phyloP scores from a whole-genome alignment of 176 grass and related monocot species.

The Urochloa ruziziensis region DNA sequence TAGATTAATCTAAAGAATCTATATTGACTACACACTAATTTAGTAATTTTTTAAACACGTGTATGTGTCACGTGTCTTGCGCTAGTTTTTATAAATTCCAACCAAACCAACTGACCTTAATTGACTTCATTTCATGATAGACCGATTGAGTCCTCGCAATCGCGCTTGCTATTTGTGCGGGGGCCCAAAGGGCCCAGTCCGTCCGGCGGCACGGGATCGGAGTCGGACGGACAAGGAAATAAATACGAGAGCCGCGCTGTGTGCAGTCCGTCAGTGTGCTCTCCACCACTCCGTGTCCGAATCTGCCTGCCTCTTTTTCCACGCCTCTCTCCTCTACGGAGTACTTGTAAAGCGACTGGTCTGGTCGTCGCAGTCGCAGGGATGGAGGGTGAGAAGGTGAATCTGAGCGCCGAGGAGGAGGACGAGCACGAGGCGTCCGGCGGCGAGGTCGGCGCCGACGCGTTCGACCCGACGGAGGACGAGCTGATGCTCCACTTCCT shows the following conservation, averaged over 20 bases:
- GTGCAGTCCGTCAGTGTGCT: too few species aligned
- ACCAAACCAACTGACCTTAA: too few species aligned
- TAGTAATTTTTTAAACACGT: too few species aligned
- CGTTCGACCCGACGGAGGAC: slow-evolving; percentile 40
- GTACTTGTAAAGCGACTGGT: background rate
- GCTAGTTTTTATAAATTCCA: too few species aligned
- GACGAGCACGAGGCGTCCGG: background rate
- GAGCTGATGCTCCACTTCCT: slow-evolving; percentile 51
- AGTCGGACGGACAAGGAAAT: background rate
- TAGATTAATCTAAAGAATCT: too few species aligned
- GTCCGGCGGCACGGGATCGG: background rate
- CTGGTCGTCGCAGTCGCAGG: too few species aligned
- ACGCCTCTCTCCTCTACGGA: background rate
- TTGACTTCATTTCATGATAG: too few species aligned
- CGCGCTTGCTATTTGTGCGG: background rate
- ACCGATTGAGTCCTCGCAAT: too few species aligned
- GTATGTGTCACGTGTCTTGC: too few species aligned
- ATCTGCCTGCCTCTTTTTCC: background rate
- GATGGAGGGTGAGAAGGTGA: background rate
- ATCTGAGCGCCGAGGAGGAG: background rate
- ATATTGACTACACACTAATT: too few species aligned
- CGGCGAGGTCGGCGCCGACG: background rate
- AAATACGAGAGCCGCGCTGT: background rate
- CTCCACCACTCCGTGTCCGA: background rate
- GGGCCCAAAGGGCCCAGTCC: background rate